Base-by-base conservation (phyloP, 2,329 filamentous ascomycete genomes). In the Penicillium rolfsii region DNA sequence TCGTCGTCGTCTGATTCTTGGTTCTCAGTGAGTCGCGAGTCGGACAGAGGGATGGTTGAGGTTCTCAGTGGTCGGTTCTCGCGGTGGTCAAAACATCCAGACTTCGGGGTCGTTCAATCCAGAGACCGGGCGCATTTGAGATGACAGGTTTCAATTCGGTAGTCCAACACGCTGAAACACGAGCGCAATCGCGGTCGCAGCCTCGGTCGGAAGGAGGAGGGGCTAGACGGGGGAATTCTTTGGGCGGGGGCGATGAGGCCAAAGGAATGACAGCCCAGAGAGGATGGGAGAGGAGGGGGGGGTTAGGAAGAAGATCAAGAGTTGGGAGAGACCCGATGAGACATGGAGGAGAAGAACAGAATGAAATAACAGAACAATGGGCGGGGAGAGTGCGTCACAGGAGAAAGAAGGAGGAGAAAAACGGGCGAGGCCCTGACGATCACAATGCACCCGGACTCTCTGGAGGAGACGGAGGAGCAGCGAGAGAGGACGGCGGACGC, bases 91-190 rank as follows among this genome's bases (percentile, higher is more conserved):
- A 52, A 56, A 58, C 60, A 65, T 64, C 61, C 58, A 52, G 49
- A 60, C 22, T 60, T 54, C 30, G 50, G 50, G 55, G 54, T 48
- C 41, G 46, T 46, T 59, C 5, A 30, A 53, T 36, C 53, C 40
- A 54, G 41, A 48, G 41, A 43, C 57, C 22, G 33, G 30, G 48
- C 61, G 57, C 63, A 64, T 67, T 46, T 50, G 46, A 90, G 85
- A 45, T 26, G 22, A 33, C 14, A 22, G 24, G 36, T 6, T 24
- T 40, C 35, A 22, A 43, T 2, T 8, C 2, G 12, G 16, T 1
- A 8, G 11, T 16, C 36, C 30, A 12, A 41, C 26, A 35, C 11
- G 28, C 48, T 50, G 52, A 41, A 28, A 54, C 22, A 43, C 14
- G n/a, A 14, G 24, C 26, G 52, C 9, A 41, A 36, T 41, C 35